Base-by-base conservation (phyloP, 148 eudicot genomes). In the Mesembryanthemum crystallinum region DNA sequence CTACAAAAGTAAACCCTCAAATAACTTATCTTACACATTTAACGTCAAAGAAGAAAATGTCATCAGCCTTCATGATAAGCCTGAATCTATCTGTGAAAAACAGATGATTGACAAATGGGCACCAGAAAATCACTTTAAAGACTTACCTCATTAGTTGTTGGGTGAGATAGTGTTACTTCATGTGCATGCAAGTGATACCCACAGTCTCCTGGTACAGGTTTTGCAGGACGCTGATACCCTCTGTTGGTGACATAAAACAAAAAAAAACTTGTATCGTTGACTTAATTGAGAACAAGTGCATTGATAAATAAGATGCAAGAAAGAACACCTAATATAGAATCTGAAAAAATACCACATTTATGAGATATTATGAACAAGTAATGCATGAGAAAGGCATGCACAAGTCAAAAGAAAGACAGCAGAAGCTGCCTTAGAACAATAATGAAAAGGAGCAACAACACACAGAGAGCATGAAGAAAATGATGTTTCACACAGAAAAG, bases 101-200 rank as follows among this genome's bases (percentile, higher is more conserved):
- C n/a, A n/a, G n/a, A n/a, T n/a, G n/a, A n/a, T n/a, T n/a, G n/a
- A n/a, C n/a, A n/a, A n/a, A 45, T 14, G n/a, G 71, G 32, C 18
- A 68, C 57, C 30, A 68, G n/a, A 42, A 67, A 6, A 20, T 67
- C 12, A 33, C 35, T 33, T 33, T 7, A 45, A 14, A 51, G 39
- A 71, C 71, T 74, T 77, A 92, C 99, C 98, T 95, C 88, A 62
- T 85, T 73, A n/a, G 83, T 85, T 59, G 87, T 82, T 58, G 99
- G 98, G 71, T 92, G 98, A 72, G 81, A 49, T 52, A 92, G 87
- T 63, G 72, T 72, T 51, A 91, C 83, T 75, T 81, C 83, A 84
- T 89, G 97, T 9, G 99, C 99, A 82, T 95, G 99, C 89, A 95
- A 84, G 80, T 88, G 83, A 82, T 95, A 95, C 21, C 99, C 99